Base-by-base conservation (phyloP, 140 eudicot species). In the Erigeron philadelphicus region DNA sequence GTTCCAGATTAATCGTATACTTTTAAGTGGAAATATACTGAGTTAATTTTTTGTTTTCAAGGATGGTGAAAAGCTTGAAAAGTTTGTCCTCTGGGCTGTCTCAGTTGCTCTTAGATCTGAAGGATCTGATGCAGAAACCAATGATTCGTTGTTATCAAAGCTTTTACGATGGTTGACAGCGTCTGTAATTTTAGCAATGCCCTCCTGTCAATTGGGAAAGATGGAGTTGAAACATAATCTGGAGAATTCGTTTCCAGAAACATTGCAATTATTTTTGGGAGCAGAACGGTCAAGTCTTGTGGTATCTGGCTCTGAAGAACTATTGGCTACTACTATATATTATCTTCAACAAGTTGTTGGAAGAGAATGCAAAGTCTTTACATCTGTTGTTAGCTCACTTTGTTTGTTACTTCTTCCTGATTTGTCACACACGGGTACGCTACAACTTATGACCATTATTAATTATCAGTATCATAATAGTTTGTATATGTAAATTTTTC, bases 141-240 rank as follows among this genome's bases (percentile, higher is more conserved):
- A 78, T 59, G 95, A 89, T 13, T 75, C 88, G 61, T 74, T 88
- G 61, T 11, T 64, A 58, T 69, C 85, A 40, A 93, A 85, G 79
- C 96, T 89, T 82, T 78, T 93, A 70, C 84, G 88, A 23, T 93
- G 98, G 98, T 78, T 93, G 52, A 75, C 85, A 64, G 95, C 98
- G 61, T 86, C 96, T 31, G 81, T 79, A 41, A 81, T 93, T 53
- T 74, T 80, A 46, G 84, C 84, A 65, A 77, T 50, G 67, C 61
- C 73, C 42, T 70, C 87, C 23, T 23, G 64, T 73, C 83, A 69
- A 54, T 64, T 45, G 17, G 66, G 66, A 23, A 48, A 55, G 23
- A 50, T 52, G 75, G 70, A 67, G 46, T 48, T 65, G 6, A 72
- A 55, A 54, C 44, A 15, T 67, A 49, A 55, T 63, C 45, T 15